phyloP scores from a whole-genome alignment of 1,139 yeast species.

The Scheffersomyces illinoinensis region DNA sequence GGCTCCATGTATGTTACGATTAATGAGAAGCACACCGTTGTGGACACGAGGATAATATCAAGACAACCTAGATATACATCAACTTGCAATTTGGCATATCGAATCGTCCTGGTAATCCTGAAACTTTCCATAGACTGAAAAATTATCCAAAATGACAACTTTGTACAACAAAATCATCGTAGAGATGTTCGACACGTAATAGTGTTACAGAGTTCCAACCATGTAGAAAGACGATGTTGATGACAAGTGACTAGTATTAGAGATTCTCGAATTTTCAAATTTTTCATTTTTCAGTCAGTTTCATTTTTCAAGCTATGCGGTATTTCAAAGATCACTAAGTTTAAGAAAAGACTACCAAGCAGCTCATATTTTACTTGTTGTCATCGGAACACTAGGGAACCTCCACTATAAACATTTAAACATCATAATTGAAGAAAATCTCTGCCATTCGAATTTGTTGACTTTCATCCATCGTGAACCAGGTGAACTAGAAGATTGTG shows the following conservation, averaged over 20 bases:
- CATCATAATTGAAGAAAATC: neutral
- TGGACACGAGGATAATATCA: neutral
- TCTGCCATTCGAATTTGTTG: neutral
- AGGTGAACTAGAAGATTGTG: slow-evolving; percentile 1
- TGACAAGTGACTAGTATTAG: neutral
- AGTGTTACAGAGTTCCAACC: neutral
- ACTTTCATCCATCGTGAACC: neutral
- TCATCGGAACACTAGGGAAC: neutral
- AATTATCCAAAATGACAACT: neutral
- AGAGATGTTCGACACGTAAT: neutral
- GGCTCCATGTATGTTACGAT: slow-evolving; percentile 27
- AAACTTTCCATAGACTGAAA: neutral
- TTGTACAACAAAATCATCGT: neutral
- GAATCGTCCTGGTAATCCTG: neutral
- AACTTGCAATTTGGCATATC: neutral
- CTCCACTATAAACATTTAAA: neutral
- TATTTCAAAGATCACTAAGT: neutral
- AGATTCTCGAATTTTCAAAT: neutral
- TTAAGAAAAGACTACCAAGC: neutral
- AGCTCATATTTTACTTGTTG: neutral
- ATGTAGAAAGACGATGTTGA: neutral
- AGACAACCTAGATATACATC: neutral
- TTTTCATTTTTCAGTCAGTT: neutral
- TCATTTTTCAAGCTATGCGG: neutral
- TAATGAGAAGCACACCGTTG: neutral